Evolutionary conservation across 2,329 filamentous ascomycete species (phyloP).

Genomic region (Periconia sp.): DNA sequence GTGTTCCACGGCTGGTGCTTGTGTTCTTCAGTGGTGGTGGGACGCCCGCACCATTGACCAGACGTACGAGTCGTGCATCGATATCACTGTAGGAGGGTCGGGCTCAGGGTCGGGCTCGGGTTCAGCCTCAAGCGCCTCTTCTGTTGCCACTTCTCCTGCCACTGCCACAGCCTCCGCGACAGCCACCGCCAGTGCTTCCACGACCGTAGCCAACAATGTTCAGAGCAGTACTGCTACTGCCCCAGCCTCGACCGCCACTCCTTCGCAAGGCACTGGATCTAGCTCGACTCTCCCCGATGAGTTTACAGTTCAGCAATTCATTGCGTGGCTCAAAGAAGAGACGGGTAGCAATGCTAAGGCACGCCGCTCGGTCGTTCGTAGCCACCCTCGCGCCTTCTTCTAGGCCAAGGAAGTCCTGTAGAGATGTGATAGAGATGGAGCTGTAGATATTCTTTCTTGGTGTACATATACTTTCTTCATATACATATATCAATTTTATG

Average conservation of each 20-base stretch:
- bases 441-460: constrained; percentile 27
- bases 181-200: constrained; percentile 13
- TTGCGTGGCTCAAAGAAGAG: constrained; percentile 38
- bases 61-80: constrained; percentile 69
- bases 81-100: constrained; percentile 57
- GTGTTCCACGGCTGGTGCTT: constrained; percentile 57
- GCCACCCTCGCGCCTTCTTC: constrained; percentile 36
- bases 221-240: constrained; percentile 8
- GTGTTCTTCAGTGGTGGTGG: constrained; percentile 70
- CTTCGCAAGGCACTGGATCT: constrained; percentile 15
- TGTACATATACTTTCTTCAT: constrained; percentile 33
- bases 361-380: constrained; percentile 29
- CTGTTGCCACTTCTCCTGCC: constrained; percentile 17
- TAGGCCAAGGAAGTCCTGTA: not conserved
- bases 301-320: constrained; percentile 42
- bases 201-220: constrained; percentile 1
- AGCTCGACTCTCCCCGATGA: constrained; percentile 29
- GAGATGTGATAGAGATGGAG: constrained; percentile 4
- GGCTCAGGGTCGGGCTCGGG: constrained; percentile 27
- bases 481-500: too few relatives aligned
- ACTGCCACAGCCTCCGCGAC: constrained; percentile 13
- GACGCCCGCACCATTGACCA: constrained; percentile 61
- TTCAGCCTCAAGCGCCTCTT: constrained; percentile 11
- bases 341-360: constrained; percentile 32
- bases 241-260: constrained; percentile 13